phyloP scores from a whole-genome alignment of 116 monocot genomes.

The Zostera marina region DNA sequence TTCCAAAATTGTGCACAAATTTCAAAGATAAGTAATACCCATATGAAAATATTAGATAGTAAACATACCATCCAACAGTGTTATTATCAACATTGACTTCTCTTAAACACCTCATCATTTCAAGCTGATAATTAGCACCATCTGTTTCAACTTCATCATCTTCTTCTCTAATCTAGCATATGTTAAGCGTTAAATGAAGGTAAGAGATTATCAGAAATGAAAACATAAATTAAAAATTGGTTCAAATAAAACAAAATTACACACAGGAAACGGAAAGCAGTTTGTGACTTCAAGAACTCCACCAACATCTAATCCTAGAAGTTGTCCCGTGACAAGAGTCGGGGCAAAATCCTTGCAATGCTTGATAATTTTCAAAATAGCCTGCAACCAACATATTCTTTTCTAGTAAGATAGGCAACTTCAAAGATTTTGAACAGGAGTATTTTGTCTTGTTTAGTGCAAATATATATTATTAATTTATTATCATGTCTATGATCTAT shows the following conservation, averaged over 20 bases:
- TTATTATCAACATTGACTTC: conserved; percentile 98
- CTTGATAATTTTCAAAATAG: conserved; percentile 83
- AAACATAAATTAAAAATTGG: neutral
- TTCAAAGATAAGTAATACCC: neutral
- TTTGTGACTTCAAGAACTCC: conserved; percentile 93
- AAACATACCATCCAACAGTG: conserved; percentile 88
- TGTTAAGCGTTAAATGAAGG: conserved; percentile 1
- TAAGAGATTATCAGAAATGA: neutral
- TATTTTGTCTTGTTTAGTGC: neutral
- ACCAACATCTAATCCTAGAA: conserved; percentile 94
- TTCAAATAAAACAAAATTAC: neutral
- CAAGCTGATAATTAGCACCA: conserved; percentile 96
- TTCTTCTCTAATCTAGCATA: conserved; percentile 65
- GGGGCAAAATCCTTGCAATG: conserved; percentile 96
- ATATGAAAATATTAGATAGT: neutral
- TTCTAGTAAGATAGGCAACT: too few species aligned
- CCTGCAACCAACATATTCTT: conserved; percentile 22
- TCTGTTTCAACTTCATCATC: conserved; percentile 92
- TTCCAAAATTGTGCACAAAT: neutral
- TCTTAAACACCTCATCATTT: conserved; percentile 97
- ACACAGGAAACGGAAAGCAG: conserved; percentile 94
- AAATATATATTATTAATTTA: too few species aligned
- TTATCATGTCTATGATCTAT: neutral
- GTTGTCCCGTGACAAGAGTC: conserved; percentile 82
- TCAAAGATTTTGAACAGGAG: neutral